phyloP scores from a whole-genome alignment of 768 basidiomycete genomes.

The Rickenella mellea region DNA sequence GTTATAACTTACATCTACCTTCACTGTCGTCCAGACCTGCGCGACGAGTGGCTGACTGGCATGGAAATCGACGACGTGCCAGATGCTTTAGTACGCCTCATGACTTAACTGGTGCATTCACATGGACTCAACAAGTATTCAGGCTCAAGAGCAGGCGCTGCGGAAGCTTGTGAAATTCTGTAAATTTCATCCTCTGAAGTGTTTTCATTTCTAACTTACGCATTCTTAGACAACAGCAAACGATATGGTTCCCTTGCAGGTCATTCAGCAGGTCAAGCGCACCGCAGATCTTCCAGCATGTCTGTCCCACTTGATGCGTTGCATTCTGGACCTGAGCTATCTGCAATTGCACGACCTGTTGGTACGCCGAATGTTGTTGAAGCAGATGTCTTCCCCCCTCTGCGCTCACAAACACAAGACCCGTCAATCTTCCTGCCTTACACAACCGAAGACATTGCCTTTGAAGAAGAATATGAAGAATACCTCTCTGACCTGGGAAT shows the following conservation, averaged over 20 bases:
- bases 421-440: slow-evolving; percentile 82
- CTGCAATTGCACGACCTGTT: slow-evolving; percentile 61
- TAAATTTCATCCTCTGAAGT: slow-evolving; percentile 28
- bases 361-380: slow-evolving; percentile 74
- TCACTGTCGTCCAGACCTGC: slow-evolving; percentile 91
- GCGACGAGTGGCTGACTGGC: slow-evolving; percentile 96
- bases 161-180: slow-evolving; percentile 93
- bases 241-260: slow-evolving; percentile 65
- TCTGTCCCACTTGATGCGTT: slow-evolving; percentile 74
- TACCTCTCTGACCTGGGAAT: slow-evolving; percentile 83
- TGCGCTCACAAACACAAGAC: slow-evolving; percentile 78
- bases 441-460: slow-evolving; percentile 87
- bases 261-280: slow-evolving; percentile 43
- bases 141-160: slow-evolving; percentile 94
- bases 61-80: slow-evolving; percentile 84
- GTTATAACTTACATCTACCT: slow-evolving; percentile 97
- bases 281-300: slow-evolving; percentile 76
- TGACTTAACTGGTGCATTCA: neutral
- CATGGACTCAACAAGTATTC: neutral
- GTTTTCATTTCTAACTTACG: slow-evolving; percentile 8
- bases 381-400: slow-evolving; percentile 91
- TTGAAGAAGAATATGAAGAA: slow-evolving; percentile 96
- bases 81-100: slow-evolving; percentile 69
- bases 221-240: slow-evolving; percentile 70
- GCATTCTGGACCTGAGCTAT: slow-evolving; percentile 65